Evolutionary conservation across 805 yeast species (phyloP).

Genomic region (Saccharomycopsis sp.): DNA sequence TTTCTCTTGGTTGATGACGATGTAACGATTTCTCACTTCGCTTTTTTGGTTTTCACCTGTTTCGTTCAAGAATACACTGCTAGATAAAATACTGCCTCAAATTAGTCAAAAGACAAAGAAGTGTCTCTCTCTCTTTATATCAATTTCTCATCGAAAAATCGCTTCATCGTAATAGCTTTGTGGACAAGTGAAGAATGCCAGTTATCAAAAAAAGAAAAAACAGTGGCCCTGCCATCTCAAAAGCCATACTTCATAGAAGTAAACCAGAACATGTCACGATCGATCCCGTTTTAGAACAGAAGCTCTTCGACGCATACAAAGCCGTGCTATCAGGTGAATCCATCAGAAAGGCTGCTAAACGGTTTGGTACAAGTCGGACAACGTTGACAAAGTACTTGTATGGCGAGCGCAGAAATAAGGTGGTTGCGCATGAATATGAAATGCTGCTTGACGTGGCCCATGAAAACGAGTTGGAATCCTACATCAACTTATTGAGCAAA

Average conservation of each 20-base stretch:
- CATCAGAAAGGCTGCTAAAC: slow-evolving; percentile 19
- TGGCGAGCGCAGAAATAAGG: slow-evolving; percentile 19
- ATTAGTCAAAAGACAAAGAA: no score
- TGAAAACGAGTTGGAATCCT: slow-evolving; percentile 16
- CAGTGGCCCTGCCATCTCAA: slow-evolving; percentile 16
- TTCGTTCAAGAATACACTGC: no score
- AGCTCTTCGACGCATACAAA: slow-evolving; percentile 17
- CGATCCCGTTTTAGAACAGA: slow-evolving; percentile 18
- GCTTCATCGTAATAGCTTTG: no score
- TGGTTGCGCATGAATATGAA: slow-evolving; percentile 20
- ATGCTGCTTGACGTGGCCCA: slow-evolving; percentile 17
- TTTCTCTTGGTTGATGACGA: no score
- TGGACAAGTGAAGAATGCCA: no score
- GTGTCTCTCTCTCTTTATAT: no score
- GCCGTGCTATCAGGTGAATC: slow-evolving; percentile 15
- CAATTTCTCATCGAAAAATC: no score
- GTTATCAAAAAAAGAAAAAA: slow-evolving; percentile 11
- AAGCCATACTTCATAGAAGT: slow-evolving; percentile 14
- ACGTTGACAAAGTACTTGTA: slow-evolving; percentile 19
- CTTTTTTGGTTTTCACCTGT: no score
- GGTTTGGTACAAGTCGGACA: slow-evolving; percentile 13
- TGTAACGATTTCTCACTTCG: no score
- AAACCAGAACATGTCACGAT: slow-evolving; percentile 20
- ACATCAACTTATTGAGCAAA: slow-evolving; percentile 4
- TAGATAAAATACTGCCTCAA: no score